Base-by-base conservation (phyloP, 331 rosid species). In the Arachis monticola region DNA sequence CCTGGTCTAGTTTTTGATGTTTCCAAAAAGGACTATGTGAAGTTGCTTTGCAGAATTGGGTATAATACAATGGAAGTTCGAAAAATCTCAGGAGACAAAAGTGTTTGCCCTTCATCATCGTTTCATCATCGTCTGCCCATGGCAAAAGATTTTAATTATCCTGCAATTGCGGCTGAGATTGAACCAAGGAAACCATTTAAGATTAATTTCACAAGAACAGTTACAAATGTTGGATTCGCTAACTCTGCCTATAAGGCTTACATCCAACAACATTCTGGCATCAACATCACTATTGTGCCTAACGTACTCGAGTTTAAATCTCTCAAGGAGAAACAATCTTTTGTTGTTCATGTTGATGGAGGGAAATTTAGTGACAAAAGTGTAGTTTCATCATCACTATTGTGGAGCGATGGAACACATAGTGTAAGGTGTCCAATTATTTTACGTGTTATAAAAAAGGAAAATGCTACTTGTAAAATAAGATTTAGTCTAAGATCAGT, bases 191-290 rank as follows among this genome's bases (percentile, higher is more conserved):
- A 58, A 5, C 45, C 77, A 3, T 83, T 84, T 45, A 65, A 2
- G 0, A 70, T 82, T 5, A 31, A 7, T 1, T 73, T 88, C 67
- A 73, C n/a, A 0, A 82, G 87, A 70, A 88, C 66, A 7, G 86
- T 84, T 0, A 88, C 77, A 42, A 84, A 86, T 56, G 89, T 88
- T 63, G 90, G 90, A 1, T 30, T 5, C 9, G 40, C 69, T 1
- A 84, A 50, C 77, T 80, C 89, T 45, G 76, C 59, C 13, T 85
- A 83, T 60, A 74, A 38, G 60, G 79, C 64, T 1, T 66, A 13
- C 2, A 5, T 67, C 22, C 8, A 2, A 35, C 6, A 69, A 10
- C 11, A 10, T 41, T 52, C 59, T 4, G 8, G 12, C 7, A 10
- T 73, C 1, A 60, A 60, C n/a, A 53, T 73, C 6, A 67, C 65